Base-by-base conservation (phyloP, 495 filamentous ascomycete species). In the Antarctomyces pellizariae region DNA sequence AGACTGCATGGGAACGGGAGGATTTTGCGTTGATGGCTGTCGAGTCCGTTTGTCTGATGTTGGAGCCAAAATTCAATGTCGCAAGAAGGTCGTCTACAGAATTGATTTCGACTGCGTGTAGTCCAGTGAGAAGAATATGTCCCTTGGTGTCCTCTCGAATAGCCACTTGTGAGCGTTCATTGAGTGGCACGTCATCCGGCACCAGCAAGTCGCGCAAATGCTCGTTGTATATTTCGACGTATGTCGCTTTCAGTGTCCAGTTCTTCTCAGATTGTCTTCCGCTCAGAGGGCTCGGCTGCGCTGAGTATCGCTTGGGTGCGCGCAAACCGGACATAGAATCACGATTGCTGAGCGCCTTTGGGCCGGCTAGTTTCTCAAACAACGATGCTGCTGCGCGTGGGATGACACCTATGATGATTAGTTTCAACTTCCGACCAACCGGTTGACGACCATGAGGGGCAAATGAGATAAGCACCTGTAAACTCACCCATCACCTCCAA, bases 191-290 rank as follows among this genome's bases (percentile, higher is more conserved):
- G 14, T 65, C 53, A 22, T 95, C 86, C 2, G 77, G 70, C 6
- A 93, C 46, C 16, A 99, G 62, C 24, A 99, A 60, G 56, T 99
- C 86, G 33, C 89, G 67, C 25, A 95, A 54, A 39, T 79, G 71
- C 50, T 99, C 86, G 42, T 99, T 93, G 59, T 99, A 99, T 24
- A 99, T 99, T 62, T 99, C 86, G 26, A 99, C 82, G 42, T 99
- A 99, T 7, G 80, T 92, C 4, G 86, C 86, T 48, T 77, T 89
- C 45, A 99, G 53, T 27, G 74, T 75, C 86, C 86, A 99, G 35
- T 60, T 80, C 56, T 76, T 84, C 16, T 90, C 80, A 2, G 29
- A 37, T 8, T 11, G 44, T 35, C 34, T 43, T 24, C 37, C 61
- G 53, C 54, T 38, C 61, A 53, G 44, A 40, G 67, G 23, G 48